Evolutionary conservation across 495 filamentous ascomycete species (phyloP), one percentile per base, ranked within the genome.

Genomic region (Halenospora varia): DNA sequence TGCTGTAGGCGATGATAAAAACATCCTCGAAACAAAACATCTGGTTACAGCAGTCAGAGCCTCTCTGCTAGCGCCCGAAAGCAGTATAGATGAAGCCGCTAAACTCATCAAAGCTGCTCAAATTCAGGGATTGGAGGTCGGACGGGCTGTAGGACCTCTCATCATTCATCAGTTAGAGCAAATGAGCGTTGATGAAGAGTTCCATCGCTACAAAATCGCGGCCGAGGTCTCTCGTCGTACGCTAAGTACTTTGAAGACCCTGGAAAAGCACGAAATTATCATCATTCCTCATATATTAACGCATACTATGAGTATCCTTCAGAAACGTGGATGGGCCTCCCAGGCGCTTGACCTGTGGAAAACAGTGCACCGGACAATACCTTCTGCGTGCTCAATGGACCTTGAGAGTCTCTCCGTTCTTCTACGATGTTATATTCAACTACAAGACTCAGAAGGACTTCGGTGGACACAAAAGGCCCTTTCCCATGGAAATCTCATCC

Each of bases 11-110:
- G n/a, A n/a, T 25, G 22, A 15, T 13, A 23, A 42, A 20, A 23
- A 51, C 18, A 24, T 8, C 40, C 51, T 70, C 59, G 53, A 68
- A 66, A 20, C 45, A 2, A 61, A 65, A 9, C 70, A 70, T 49
- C 63, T 78, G 2, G 63, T 63, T 10, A 53, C 77, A 9, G 77
- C 75, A 18, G 66, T 79, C 17, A 61, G 66, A 19, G 77, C 77
- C 11, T 62, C 66, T 9, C 56, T 78, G 52, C 55, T 55, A 22
- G 53, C 54, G n/a, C 45, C 62, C 2, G 35, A 53, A 1, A 26
- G 47, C 18, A 58, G 63, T 13, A 42, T 57, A 25, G 42, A 53
- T 17, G 55, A 50, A 22, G 66, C 73, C 2, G 65, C 70, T 15
- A 22, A 29, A 19, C 57, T 79, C 10, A 67, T 81, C 1, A 62